Conservation (phyloP, 176 grass and related monocot species). For the Carex kokanica region DNA sequence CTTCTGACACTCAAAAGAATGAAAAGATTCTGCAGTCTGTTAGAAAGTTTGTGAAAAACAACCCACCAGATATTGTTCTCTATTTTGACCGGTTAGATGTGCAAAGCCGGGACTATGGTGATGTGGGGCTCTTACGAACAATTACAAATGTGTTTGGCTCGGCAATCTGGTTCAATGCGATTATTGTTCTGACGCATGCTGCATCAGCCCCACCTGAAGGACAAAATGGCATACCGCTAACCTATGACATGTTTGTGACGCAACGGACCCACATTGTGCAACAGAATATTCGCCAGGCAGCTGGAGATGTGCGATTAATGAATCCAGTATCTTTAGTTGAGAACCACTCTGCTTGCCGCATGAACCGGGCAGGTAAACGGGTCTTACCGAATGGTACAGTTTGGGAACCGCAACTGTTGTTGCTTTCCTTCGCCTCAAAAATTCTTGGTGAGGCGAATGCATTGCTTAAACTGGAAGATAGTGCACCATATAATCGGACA, state of each 20-base stretch:
- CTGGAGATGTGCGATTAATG: slow-evolving; percentile 84
- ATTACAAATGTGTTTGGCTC: slow-evolving; percentile 74
- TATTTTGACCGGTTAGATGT: slow-evolving; percentile 94
- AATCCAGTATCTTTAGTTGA: slow-evolving; percentile 91
- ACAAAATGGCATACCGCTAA: slow-evolving; percentile 70
- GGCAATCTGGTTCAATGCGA: slow-evolving; percentile 91
- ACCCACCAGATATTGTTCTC: slow-evolving; percentile 87
- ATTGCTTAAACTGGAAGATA: slow-evolving; percentile 88
- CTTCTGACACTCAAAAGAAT: slow-evolving; percentile 64
- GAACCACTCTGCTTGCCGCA: slow-evolving; percentile 83
- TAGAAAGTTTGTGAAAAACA: slow-evolving; percentile 62
- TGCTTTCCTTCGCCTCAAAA: slow-evolving; percentile 93
- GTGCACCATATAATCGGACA: slow-evolving; percentile 38
- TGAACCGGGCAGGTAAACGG: slow-evolving; percentile 76
- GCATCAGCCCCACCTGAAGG: slow-evolving; percentile 92
- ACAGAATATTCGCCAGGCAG: slow-evolving; percentile 91
- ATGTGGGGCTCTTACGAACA: slow-evolving; percentile 62
- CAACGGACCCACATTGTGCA: slow-evolving; percentile 92
- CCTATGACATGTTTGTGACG: slow-evolving; percentile 96
- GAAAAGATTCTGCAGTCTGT: slow-evolving; percentile 77
- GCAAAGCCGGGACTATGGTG: slow-evolving; percentile 77
- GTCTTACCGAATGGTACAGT: slow-evolving; percentile 95
- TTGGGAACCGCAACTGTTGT: slow-evolving; percentile 85
- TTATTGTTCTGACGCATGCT: slow-evolving; percentile 89
- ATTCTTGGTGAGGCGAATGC: slow-evolving; percentile 80